These are phyloP conservation scores for Acarospora socialis DNA, from an alignment of 2,329 filamentous ascomycete species.

Conservation along the genomic window DNA sequence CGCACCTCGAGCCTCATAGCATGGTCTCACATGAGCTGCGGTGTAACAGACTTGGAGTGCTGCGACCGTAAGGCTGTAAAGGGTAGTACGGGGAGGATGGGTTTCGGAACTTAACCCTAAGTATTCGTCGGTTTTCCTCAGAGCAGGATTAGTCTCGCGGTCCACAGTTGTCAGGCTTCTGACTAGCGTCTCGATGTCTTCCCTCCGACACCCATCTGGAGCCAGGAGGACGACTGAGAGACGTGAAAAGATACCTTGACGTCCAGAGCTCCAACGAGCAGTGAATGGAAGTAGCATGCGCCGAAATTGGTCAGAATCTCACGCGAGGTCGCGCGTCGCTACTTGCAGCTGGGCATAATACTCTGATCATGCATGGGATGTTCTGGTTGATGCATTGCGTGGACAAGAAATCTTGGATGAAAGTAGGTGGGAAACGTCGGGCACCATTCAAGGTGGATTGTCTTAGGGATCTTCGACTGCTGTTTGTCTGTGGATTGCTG, in stretches of 20 bases:
- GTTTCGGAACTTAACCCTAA: conserved; percentile 97
- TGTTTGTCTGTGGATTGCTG: not conserved
- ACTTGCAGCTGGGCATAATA: conserved; percentile 41
- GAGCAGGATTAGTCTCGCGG: conserved; percentile 46
- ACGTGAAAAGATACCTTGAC: conserved; percentile 28
- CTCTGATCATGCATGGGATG: conserved; percentile 49
- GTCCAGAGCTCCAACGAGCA: conserved; percentile 31
- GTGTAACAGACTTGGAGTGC: conserved; percentile 32
- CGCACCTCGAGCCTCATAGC: conserved; percentile 48
- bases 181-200: conserved; percentile 42
- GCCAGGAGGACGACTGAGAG: conserved; percentile 18
- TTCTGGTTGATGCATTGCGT: conserved; percentile 32
- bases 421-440: conserved; percentile 37
- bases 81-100: conserved; percentile 41
- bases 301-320: conserved; percentile 25
- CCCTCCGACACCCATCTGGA: conserved; percentile 13
- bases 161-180: conserved; percentile 52
- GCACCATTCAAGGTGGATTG: conserved; percentile 31
- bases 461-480: conserved; percentile 36
- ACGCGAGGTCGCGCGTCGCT: conserved; percentile 31
- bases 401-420: conserved; percentile 29
- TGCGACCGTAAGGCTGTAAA: conserved; percentile 21
- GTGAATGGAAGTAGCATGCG: conserved; percentile 34
- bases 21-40: conserved; percentile 27
- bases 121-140: conserved; percentile 48